Base-by-base conservation (phyloP, 148 eudicot genomes). In the Fallopia convolvulus region DNA sequence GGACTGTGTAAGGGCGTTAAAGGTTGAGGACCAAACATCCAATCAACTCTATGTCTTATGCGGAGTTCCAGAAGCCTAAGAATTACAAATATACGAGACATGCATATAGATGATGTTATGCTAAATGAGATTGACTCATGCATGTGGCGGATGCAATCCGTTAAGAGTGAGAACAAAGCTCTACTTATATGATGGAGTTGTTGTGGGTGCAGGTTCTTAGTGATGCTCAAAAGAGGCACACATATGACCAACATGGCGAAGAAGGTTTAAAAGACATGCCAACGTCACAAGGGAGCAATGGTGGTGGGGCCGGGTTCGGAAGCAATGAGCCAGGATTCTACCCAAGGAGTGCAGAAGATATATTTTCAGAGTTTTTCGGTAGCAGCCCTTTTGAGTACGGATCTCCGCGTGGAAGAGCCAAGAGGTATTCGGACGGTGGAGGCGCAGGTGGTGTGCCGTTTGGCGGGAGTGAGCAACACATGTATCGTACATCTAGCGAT, bases 321-420 rank as follows among this genome's bases (percentile, higher is more conserved):
- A 80, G 83, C 80, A 82, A 60, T 80, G 81, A 79, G 13, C 82
- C 76, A 14, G 89, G 89, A 8, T 87, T 77, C 84, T 89, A 88
- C 72, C 92, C 93, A 20, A 80, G 97, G 75, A 89, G 91, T 72
- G 98, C 98, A 13, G 97, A 94, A 72, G 98, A 94, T 70, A 94
- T 94, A 17, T 94, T 94, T 72, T 87, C 98, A 0, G 97, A 94
- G 74, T 94, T 92, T 74, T 94, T 94, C 36, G 98, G 98, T 46
- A 85, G 88, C 15, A 92, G 92, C 76, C 95, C 98, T 15, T 94
- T 94, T 40, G 92, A 77, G 26, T 92, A 81, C 76, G 93, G 89
- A 30, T 77, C 97, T n/a, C 52, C 75, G 0, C 42, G 77, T 14
- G 91, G 84, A 18, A 83, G 86, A 81, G 80, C 91, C 41, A 86